Conservation (phyloP, 352 stramenopile genomes). For the Globisporangium okanoganense region DNA sequence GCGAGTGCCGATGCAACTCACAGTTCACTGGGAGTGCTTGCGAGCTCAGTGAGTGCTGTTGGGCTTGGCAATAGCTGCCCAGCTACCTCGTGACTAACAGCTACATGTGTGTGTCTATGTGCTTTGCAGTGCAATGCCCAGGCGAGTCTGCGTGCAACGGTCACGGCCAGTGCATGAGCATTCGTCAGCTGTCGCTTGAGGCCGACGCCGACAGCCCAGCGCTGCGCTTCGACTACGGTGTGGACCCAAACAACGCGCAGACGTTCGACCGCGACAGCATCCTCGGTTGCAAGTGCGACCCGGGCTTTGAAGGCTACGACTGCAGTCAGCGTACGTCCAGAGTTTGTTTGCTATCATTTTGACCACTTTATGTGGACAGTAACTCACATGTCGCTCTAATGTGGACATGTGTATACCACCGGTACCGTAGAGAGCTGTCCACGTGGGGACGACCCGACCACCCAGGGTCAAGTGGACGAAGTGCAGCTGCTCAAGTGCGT, state of each 20-base stretch:
- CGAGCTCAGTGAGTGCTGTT: conserved; percentile 33
- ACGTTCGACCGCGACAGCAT: conserved; percentile 80
- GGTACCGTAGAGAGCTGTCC: conserved; percentile 66
- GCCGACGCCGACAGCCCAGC: conserved; percentile 47
- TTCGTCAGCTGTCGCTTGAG: conserved; percentile 60
- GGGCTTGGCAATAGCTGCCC: neutral
- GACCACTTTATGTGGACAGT: neutral
- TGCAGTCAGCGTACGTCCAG: conserved; percentile 61
- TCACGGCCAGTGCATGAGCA: conserved; percentile 74
- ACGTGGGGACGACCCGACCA: conserved; percentile 83
- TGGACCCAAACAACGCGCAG: conserved; percentile 55
- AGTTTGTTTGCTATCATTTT: neutral
- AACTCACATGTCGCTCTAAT: neutral
- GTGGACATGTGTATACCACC: neutral
- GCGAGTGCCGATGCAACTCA: conserved; percentile 56
- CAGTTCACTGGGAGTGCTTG: conserved; percentile 60
- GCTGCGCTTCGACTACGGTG: conserved; percentile 60
- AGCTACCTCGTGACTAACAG: neutral
- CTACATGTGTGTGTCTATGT: neutral
- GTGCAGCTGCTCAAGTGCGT: conserved; percentile 74
- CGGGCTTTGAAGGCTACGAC: conserved; percentile 88
- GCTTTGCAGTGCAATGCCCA: conserved; percentile 50
- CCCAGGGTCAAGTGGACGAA: conserved; percentile 76
- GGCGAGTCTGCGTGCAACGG: conserved; percentile 50
- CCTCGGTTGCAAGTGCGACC: conserved; percentile 89